A percentile compares a stretch with the other conserved stretches of the same genome.
Conservation (phyloP, 1,139 yeast genomes). For the Saccharomyces uvarum region DNA sequence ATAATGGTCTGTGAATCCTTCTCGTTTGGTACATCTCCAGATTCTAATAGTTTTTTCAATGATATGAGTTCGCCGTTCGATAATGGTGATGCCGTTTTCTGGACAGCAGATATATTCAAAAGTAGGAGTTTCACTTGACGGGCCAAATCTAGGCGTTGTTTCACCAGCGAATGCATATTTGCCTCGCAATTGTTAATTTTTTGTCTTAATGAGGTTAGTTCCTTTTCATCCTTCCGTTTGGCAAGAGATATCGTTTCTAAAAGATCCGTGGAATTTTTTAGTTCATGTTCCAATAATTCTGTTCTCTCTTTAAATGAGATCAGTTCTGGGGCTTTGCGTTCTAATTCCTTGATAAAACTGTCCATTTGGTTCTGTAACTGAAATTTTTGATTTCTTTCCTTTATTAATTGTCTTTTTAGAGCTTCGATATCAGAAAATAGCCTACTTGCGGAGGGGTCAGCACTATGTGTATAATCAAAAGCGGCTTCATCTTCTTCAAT, state of each 20-base stretch:
- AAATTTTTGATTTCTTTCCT: constrained; percentile 66
- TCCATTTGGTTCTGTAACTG: constrained; percentile 65
- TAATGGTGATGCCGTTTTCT: constrained; percentile 36
- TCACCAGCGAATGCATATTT: constrained; percentile 41
- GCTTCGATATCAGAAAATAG: constrained; percentile 43
- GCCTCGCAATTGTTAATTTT: constrained; percentile 34
- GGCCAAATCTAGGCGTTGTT: constrained; percentile 64
- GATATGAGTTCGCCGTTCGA: constrained; percentile 50
- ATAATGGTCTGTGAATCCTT: constrained; percentile 68
- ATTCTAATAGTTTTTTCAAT: constrained; percentile 31
- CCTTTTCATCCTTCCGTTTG: constrained; percentile 36
- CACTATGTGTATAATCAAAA: neutral
- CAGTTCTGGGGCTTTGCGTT: constrained; percentile 68
- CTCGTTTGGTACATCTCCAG: constrained; percentile 32
- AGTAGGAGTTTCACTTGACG: constrained; percentile 70
- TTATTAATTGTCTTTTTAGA: constrained; percentile 56
- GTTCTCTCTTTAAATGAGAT: constrained; percentile 57
- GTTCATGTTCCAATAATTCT: constrained; percentile 40
- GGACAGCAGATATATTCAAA: constrained; percentile 38
- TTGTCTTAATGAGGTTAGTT: constrained; percentile 20
- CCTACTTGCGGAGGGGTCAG: neutral
- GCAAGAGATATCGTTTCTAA: constrained; percentile 36
- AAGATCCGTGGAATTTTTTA: constrained; percentile 44
- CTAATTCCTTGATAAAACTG: constrained; percentile 65
- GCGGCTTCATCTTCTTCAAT: neutral